Conservation (phyloP, 2,329 filamentous ascomycete species). For the Nectriaceae sp. region DNA sequence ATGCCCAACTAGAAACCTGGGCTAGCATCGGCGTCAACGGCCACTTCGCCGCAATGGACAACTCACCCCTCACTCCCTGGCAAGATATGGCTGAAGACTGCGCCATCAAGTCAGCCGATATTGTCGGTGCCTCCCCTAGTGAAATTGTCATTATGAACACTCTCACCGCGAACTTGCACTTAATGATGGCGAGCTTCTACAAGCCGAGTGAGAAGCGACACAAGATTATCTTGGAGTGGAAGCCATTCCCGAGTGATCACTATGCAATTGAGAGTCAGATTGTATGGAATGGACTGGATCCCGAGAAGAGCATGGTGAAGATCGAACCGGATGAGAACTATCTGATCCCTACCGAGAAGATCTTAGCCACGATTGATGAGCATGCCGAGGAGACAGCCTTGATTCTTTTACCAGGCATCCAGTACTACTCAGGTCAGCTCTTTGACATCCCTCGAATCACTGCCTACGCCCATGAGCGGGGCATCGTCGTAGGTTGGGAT, state of each 20-base stretch:
- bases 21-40: slow-evolving; percentile 81
- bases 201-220: slow-evolving; percentile 62
- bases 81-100: slow-evolving; percentile 78
- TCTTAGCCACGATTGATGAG: slow-evolving; percentile 72
- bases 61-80: slow-evolving; percentile 71
- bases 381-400: slow-evolving; percentile 74
- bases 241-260: slow-evolving; percentile 86
- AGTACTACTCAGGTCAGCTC: slow-evolving; percentile 89
- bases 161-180: slow-evolving; percentile 77
- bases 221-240: slow-evolving; percentile 88
- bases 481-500: slow-evolving; percentile 82
- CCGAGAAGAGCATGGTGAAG: slow-evolving; percentile 69
- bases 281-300: slow-evolving; percentile 66
- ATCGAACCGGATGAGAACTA: slow-evolving; percentile 64
- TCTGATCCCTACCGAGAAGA: slow-evolving; percentile 70
- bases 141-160: slow-evolving; percentile 91
- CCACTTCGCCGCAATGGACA: slow-evolving; percentile 71
- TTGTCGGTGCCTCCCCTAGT: slow-evolving; percentile 71
- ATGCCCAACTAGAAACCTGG: slow-evolving; percentile 80
- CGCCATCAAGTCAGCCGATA: slow-evolving; percentile 66
- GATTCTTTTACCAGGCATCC: slow-evolving; percentile 80
- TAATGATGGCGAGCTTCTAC: slow-evolving; percentile 86
- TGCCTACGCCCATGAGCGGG: slow-evolving; percentile 68
- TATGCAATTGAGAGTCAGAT: slow-evolving; percentile 86
- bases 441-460: slow-evolving; percentile 85